phyloP scores from a whole-genome alignment of 2,329 filamentous ascomycete species.

The Coniella vitis region DNA sequence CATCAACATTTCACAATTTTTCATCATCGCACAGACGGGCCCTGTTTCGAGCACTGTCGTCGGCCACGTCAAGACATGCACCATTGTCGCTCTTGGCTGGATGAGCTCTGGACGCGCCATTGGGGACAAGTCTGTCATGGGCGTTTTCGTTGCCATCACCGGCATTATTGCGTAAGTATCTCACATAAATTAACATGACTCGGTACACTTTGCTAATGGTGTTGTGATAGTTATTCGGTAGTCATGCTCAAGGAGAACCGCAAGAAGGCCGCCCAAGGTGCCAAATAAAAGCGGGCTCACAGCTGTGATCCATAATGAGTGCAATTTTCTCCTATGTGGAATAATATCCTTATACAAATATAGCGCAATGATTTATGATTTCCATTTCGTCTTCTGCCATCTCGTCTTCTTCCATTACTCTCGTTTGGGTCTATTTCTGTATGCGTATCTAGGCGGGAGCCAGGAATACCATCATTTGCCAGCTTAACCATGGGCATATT shows the following conservation, averaged over 20 bases:
- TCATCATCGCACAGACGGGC: constrained; percentile 55
- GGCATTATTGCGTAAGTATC: constrained; percentile 49
- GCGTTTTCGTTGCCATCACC: constrained; percentile 48
- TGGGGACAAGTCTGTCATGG: constrained; percentile 47
- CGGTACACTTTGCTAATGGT: background rate
- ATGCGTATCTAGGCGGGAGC: no score
- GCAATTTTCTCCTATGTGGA: no score
- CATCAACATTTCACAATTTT: constrained; percentile 60
- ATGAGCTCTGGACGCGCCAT: constrained; percentile 47
- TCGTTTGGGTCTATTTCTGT: background rate
- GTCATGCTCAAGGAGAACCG: constrained; percentile 40
- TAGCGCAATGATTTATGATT: background rate
- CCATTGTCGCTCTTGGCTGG: constrained; percentile 60
- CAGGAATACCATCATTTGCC: no score
- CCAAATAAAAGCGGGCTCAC: constrained; percentile 5
- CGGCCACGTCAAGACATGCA: constrained; percentile 59
- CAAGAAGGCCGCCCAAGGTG: constrained; percentile 14
- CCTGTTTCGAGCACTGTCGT: constrained; percentile 60
- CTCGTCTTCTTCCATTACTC: background rate
- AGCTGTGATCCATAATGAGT: background rate
- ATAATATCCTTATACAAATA: no score
- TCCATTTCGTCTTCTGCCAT: background rate
- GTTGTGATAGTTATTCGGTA: constrained; percentile 34
- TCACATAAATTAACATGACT: background rate
- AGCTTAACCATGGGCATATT: no score